Base-by-base conservation (phyloP, 371 early-diverging fungal genomes). In the Sporodiniella umbellata region DNA sequence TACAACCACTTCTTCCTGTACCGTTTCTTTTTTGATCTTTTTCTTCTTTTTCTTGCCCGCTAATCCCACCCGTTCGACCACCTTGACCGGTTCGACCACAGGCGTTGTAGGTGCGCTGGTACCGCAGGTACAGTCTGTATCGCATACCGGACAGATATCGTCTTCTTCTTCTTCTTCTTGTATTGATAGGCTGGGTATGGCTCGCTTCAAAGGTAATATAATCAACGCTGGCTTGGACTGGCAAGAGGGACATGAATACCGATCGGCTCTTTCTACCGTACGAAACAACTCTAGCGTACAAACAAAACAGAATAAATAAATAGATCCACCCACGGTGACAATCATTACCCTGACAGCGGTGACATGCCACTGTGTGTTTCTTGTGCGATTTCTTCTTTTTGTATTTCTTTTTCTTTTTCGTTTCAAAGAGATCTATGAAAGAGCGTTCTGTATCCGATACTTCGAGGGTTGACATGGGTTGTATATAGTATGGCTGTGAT, bases 111-210 rank as follows among this genome's bases (percentile, higher is more conserved):
- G 26, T 38, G 23, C 44, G 8, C 54, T 48, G 23, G 49, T 59
- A 19, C 75, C 76, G 51, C 84, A 83, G 4, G 81, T 81, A 47
- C 84, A 83, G 49, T 80, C 76, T 17, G 69, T 72, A 35, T 83
- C 84, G 49, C 84, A 83, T 0, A 83, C 70, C 0, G 79, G 78
- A 48, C 84, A 83, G 21, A 83, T 73, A 45, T 83, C 83, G 42
- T 82, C 76, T 4, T 63, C 15, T 45, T 82, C 76, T 4, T 63
- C 15, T 37, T 73, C 74, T 52, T 72, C 51, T 45, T 49, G 31
- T 30, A 55, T 52, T 21, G 56, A 45, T 45, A 42, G 12, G 25
- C 22, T 48, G n/a, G 53, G 25, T 21, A 42, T 15, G 8, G 59
- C 51, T 22, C 43, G 30, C 10, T 50, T 44, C 7, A 47, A 44